These are phyloP conservation scores for Teunomyces tritomae DNA, from an alignment of 805 yeast genomes.

Conservation along the genomic window DNA sequence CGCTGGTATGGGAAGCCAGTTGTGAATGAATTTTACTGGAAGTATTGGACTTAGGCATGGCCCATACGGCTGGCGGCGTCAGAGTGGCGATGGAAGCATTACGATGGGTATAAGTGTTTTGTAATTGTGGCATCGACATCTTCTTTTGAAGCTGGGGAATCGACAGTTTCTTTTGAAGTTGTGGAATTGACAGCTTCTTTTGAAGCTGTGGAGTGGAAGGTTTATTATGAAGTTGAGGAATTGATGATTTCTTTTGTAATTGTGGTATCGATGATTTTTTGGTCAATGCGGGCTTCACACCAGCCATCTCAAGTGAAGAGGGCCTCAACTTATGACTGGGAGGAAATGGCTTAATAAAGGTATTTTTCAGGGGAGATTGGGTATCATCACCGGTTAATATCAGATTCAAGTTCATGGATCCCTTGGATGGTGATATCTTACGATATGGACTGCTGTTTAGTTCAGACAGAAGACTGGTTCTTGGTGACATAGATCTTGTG, in stretches of 20 bases:
- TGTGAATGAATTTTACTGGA: background rate
- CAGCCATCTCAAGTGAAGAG: conserved; percentile 36
- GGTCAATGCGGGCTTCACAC: conserved; percentile 17
- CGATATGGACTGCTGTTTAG: conserved; percentile 17
- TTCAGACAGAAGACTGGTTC: conserved; percentile 1
- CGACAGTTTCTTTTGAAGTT: conserved; percentile 18
- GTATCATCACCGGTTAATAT: conserved; percentile 19
- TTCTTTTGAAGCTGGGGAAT: conserved; percentile 16
- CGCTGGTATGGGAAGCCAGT: background rate
- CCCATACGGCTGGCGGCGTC: background rate
- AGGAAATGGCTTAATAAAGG: conserved; percentile 25
- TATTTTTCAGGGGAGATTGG: background rate
- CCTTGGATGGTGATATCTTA: conserved; percentile 42
- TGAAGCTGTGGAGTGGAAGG: conserved; percentile 9
- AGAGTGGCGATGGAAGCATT: conserved; percentile 13
- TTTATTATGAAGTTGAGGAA: conserved; percentile 12
- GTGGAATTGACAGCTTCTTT: conserved; percentile 12
- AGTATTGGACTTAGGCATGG: conserved; percentile 1
- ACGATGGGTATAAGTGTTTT: conserved; percentile 8
- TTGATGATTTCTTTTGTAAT: conserved; percentile 17
- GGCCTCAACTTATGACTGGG: conserved; percentile 23
- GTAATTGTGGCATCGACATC: conserved; percentile 15
- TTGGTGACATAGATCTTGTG: background rate
- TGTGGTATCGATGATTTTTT: conserved; percentile 15
- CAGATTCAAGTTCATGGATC: conserved; percentile 35